phyloP scores from a whole-genome alignment of 441 rosid genomes.

The Biscutella laevigata region DNA sequence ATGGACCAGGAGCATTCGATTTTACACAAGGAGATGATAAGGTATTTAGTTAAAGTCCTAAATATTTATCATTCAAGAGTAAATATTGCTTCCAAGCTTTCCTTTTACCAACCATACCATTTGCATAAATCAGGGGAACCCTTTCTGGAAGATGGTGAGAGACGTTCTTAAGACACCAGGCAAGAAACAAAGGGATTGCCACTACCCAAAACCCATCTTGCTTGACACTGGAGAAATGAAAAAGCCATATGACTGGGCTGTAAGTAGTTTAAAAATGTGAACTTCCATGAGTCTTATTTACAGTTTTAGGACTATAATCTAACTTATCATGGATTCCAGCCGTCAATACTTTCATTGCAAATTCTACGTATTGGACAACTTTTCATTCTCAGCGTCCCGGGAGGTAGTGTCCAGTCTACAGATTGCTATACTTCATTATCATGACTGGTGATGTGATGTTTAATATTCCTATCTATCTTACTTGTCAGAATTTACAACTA shows the following conservation, averaged over 20 bases:
- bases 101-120: conserved; percentile 3
- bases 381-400: conserved; percentile 84
- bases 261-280: conserved; percentile 30
- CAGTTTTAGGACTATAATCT: neutral
- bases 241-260: conserved; percentile 92
- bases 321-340: conserved; percentile 40
- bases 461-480: conserved; percentile 5
- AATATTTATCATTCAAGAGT: conserved; percentile 5
- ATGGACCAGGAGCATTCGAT: conserved; percentile 98
- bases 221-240: conserved; percentile 98
- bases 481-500: conserved; percentile 77
- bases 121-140: conserved; percentile 60
- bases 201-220: conserved; percentile 83
- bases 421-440: conserved; percentile 3
- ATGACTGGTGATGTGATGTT: neutral
- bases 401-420: conserved; percentile 47
- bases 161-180: conserved; percentile 58
- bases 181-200: conserved; percentile 66
- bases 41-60: conserved; percentile 33
- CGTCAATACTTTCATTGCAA: conserved; percentile 89
- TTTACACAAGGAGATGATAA: conserved; percentile 89
- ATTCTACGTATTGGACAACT: conserved; percentile 74
- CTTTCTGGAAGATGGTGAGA: conserved; percentile 81
- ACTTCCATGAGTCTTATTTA: neutral
- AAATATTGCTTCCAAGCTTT: conserved; percentile 2